These are phyloP conservation scores for Plasmodium vinckei DNA, from an alignment of 169 alveolate species.

Conservation along the genomic window DNA sequence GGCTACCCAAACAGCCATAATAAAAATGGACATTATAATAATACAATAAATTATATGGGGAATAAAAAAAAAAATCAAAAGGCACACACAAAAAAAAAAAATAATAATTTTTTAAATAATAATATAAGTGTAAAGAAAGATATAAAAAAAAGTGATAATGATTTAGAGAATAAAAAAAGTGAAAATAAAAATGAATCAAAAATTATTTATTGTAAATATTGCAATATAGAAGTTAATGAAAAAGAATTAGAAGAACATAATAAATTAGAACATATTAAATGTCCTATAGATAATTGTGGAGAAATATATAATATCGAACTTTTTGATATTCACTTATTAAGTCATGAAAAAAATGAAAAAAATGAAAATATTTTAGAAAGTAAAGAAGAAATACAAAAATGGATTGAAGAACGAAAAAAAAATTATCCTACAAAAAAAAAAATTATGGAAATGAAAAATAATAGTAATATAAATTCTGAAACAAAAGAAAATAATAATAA, in stretches of 20 bases:
- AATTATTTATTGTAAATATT: conserved; percentile 22
- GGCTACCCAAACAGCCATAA: too few relatives aligned
- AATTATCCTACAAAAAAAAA: conserved; percentile 57
- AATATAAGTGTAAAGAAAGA: not conserved
- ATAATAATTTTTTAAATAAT: not conserved
- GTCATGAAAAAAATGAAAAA: conserved; percentile 65
- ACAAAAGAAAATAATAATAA: conserved; percentile 19
- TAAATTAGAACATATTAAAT: conserved; percentile 42
- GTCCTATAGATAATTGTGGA: conserved; percentile 65
- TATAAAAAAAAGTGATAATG: not conserved
- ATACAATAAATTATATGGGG: too few relatives aligned
- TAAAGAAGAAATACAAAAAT: conserved; percentile 62
- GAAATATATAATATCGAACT: conserved; percentile 37
- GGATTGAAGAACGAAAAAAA: conserved; percentile 69
- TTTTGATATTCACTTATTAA: conserved; percentile 65
- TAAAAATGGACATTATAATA: too few relatives aligned
- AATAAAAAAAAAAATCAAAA: not conserved
- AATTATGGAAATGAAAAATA: conserved; percentile 20
- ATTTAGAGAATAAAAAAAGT: not conserved
- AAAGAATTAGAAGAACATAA: conserved; percentile 29
- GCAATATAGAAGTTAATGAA: conserved; percentile 34
- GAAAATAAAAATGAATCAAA: conserved; percentile 2
- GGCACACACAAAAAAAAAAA: not conserved
- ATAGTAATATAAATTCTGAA: conserved; percentile 7
- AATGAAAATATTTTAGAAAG: conserved; percentile 50